Base-by-base conservation (phyloP, 805 yeast genomes). In the Teunomyces gatunensis region DNA sequence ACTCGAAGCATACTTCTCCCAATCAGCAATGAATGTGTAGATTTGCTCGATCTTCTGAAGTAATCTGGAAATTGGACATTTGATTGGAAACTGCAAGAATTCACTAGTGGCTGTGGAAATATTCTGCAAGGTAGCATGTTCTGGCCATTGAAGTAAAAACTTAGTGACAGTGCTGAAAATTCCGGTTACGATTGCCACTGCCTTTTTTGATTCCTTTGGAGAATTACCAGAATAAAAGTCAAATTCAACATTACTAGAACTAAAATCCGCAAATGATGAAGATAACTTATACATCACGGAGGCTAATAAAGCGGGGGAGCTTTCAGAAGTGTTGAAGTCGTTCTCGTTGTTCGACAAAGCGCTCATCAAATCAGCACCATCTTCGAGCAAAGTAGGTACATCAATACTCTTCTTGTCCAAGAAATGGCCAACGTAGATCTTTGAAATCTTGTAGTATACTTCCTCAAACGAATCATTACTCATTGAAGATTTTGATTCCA, bases 1-100 rank as follows among this genome's bases (percentile, higher is more conserved):
- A 9, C 82, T 75, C 25, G 90, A 82, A 1, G 97, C 96, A 65
- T 87, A 90, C 53, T 88, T 86, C 63, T 94, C 94, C 97, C 99
- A 94, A 62, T 94, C 98, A 21, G 85, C 77, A 51, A 91, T 75
- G 59, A 80, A 84, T 0, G 89, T 86, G 59, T 87, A 88, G 25
- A 92, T 79, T 60, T 88, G 96, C 65, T 94, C 99, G 30, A 89
- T 68, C 64, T 91, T 91, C 44, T 85, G 87, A 37, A 95, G 71
- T 47, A 84, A 75, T 54, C 86, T 79, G 7, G 91, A 91, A 29
- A 94, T 67, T 0, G 99, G 94, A 0, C 87, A 80, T 27, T 73
- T 69, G 2, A 83, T 73, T 0, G 96, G 80, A 57, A 73, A 85
- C 3, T 65, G 64, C 47, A 87, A 64, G 49, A 86, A 79, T 60